phyloP scores from a whole-genome alignment of 176 grass and related monocot species.

The Rhynchospora breviuscula region DNA sequence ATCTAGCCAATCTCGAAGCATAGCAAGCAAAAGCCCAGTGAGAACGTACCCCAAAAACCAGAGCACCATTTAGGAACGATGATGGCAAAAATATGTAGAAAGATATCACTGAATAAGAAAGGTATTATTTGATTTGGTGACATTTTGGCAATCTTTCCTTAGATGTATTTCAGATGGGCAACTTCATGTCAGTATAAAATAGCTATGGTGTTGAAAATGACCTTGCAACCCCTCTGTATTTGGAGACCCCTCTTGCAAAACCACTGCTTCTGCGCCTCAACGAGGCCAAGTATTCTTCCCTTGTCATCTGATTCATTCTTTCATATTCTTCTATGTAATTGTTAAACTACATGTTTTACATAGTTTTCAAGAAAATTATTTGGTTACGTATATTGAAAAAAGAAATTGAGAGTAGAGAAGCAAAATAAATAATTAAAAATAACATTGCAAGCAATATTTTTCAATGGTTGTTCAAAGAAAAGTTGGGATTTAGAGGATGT shows the following conservation, averaged over 20 bases:
- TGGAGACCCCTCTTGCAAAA: conserved; percentile 72
- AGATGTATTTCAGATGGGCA: not conserved
- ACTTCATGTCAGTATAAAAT: not conserved
- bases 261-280: conserved; percentile 63
- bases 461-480: not conserved
- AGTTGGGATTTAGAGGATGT: not conserved
- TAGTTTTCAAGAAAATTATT: not conserved
- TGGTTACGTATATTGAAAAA: not conserved
- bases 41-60: not conserved
- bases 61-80: not conserved
- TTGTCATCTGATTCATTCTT: conserved; percentile 52
- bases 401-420: not conserved
- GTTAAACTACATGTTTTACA: conserved; percentile 37
- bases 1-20: no score
- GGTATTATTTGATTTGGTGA: not conserved
- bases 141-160: not conserved
- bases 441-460: not conserved
- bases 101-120: not conserved
- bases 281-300: conserved; percentile 49
- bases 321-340: conserved; percentile 51
- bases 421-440: not conserved
- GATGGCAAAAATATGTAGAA: not conserved
- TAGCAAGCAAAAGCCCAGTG: no score
- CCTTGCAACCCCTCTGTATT: conserved; percentile 79
- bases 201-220: not conserved